phyloP scores from a whole-genome alignment of 2,329 filamentous ascomycete genomes.

The Blastomyces gilchristii region DNA sequence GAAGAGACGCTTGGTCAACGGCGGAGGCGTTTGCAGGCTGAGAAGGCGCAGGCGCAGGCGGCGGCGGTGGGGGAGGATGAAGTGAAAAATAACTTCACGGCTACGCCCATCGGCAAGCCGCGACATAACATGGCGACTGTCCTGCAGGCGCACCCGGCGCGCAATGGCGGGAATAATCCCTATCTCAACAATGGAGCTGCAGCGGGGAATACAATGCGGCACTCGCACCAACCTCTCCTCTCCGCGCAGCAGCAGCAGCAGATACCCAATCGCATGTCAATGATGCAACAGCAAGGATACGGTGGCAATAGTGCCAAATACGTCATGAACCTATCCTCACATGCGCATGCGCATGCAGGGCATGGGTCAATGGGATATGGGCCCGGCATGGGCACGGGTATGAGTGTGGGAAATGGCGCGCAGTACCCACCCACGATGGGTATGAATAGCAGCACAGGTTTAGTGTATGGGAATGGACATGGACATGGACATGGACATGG shows the following conservation, averaged over 20 bases:
- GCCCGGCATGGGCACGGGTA: neutral
- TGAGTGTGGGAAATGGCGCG: neutral
- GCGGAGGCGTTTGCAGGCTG: constrained; percentile 36
- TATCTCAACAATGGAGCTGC: constrained; percentile 9
- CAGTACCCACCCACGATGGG: neutral
- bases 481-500: constrained; percentile 18
- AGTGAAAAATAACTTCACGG: constrained; percentile 12
- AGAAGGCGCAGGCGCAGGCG: constrained; percentile 17
- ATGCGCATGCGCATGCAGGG: neutral
- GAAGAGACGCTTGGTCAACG: constrained; percentile 41
- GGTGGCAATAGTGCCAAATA: neutral
- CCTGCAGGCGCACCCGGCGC: constrained; percentile 45
- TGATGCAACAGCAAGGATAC: neutral
- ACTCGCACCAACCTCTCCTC: neutral
- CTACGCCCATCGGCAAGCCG: constrained; percentile 23
- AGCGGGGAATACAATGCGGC: constrained; percentile 9
- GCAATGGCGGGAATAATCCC: constrained; percentile 23
- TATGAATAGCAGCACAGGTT: neutral
- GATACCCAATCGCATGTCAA: too few species aligned
- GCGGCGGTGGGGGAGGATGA: constrained; percentile 11
- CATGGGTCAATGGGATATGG: neutral
- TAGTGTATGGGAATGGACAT: neutral
- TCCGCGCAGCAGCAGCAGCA: too few species aligned
- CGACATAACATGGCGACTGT: constrained; percentile 40
- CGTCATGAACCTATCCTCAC: constrained; percentile 1